Percentiles rank a stretch among this genome's conserved stretches.
Evolutionary conservation across 176 grass and related monocot genomes (phyloP).

Genomic region (Thalia dealbata): DNA sequence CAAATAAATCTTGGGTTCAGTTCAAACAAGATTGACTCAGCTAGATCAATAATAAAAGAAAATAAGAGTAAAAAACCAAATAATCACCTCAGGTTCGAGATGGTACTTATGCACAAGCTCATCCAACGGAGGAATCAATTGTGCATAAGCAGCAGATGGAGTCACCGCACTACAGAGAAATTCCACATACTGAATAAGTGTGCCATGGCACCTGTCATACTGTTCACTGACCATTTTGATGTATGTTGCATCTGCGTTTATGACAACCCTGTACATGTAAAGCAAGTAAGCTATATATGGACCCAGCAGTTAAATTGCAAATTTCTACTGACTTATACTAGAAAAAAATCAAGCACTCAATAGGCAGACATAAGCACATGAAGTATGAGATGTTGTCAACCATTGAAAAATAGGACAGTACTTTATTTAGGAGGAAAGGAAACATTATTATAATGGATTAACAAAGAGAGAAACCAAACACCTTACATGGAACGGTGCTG

Average conservation of each 20-base stretch:
- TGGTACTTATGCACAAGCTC: slow-evolving; percentile 91
- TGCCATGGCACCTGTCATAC: slow-evolving; percentile 95
- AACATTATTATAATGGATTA: neutral
- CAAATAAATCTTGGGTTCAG: neutral
- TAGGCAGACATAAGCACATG: slow-evolving; percentile 23
- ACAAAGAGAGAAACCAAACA: neutral
- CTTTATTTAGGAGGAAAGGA: neutral
- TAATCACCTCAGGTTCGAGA: slow-evolving; percentile 86
- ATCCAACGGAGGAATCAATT: slow-evolving; percentile 70
- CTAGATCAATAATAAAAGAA: slow-evolving; percentile 7
- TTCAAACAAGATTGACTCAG: neutral
- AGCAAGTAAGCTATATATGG: neutral
- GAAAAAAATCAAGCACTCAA: neutral
- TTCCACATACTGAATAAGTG: slow-evolving; percentile 92
- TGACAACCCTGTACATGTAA: slow-evolving; percentile 49
- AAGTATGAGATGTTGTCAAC: neutral
- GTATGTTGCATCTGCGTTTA: slow-evolving; percentile 82
- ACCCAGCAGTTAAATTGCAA: neutral
- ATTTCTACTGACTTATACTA: neutral
- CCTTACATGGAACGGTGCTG: slow-evolving; percentile 90
- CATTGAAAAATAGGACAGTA: neutral
- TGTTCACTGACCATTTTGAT: slow-evolving; percentile 99
- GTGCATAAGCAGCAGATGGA: slow-evolving; percentile 54
- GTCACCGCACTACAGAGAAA: slow-evolving; percentile 78
- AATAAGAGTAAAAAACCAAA: neutral